phyloP scores from a whole-genome alignment of 2,329 filamentous ascomycete genomes.

The Aspergillus tamarii region DNA sequence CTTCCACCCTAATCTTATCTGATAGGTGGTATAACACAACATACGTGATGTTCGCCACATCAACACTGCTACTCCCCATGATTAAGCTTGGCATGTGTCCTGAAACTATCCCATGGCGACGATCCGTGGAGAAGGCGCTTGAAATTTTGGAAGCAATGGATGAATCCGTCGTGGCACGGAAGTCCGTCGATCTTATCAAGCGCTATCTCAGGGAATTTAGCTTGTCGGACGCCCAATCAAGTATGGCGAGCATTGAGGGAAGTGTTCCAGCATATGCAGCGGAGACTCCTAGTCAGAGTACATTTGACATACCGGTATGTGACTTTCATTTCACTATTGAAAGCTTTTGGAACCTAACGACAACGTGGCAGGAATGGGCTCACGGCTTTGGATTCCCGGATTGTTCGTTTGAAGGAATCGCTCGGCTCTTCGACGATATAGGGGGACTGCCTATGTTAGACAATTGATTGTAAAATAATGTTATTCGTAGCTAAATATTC shows the following conservation, averaged over 20 bases:
- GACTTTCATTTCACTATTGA: neutral
- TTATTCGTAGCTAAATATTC: neutral
- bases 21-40: constrained; percentile 49
- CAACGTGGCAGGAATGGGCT: constrained; percentile 31
- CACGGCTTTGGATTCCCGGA: constrained; percentile 42
- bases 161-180: constrained; percentile 44
- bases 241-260: constrained; percentile 7
- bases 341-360: neutral
- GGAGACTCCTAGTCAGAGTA: constrained; percentile 17
- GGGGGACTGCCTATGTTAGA: constrained; percentile 35
- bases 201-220: constrained; percentile 37
- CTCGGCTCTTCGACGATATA: constrained; percentile 39
- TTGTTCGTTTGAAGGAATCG: constrained; percentile 41
- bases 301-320: constrained; percentile 34
- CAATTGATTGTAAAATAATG: constrained; percentile 16
- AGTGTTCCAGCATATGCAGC: constrained; percentile 8
- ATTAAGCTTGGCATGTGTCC: constrained; percentile 33
- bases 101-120: constrained; percentile 32
- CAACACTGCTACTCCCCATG: constrained; percentile 41
- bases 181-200: constrained; percentile 42
- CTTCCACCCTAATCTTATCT: neutral
- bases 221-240: constrained; percentile 18
- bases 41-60: constrained; percentile 46
- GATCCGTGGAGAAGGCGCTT: constrained; percentile 42
- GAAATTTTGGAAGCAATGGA: constrained; percentile 48